Conservation (phyloP, 2,329 filamentous ascomycete genomes). For the Microsporum canis region DNA sequence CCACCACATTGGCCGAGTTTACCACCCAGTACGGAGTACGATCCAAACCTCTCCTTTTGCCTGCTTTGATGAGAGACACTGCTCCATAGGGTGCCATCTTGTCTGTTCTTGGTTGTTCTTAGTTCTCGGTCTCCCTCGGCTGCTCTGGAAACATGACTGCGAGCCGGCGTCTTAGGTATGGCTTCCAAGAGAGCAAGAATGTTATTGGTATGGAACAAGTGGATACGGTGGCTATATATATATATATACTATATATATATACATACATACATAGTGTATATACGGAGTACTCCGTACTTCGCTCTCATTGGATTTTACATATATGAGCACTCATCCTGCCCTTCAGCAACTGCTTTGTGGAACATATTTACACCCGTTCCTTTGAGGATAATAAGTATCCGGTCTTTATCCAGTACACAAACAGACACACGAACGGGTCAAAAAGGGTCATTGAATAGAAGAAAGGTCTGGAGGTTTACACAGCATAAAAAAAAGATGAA, state of each 20-base stretch:
- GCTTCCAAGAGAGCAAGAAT: neutral
- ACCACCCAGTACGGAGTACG: neutral
- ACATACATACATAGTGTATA: neutral
- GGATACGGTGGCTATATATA: neutral
- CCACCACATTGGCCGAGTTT: neutral
- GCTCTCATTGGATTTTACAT: neutral
- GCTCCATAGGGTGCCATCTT: neutral
- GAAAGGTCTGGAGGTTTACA: neutral
- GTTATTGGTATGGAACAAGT: neutral
- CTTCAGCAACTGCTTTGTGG: neutral
- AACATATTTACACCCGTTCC: neutral
- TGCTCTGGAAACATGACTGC: neutral
- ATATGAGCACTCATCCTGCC: neutral
- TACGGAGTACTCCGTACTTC: neutral
- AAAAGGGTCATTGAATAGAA: neutral
- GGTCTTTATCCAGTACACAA: neutral
- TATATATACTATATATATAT: neutral
- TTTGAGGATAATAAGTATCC: constrained; percentile 5
- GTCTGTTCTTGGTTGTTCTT: neutral
- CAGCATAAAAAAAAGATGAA: constrained; percentile 8
- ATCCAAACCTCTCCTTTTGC: neutral
- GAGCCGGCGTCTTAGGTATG: neutral
- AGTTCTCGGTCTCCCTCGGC: neutral
- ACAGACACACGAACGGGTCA: neutral
- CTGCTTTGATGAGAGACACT: neutral